Evolutionary conservation across 2,329 filamentous ascomycete species (phyloP).

Genomic region (Xylariales sp.): DNA sequence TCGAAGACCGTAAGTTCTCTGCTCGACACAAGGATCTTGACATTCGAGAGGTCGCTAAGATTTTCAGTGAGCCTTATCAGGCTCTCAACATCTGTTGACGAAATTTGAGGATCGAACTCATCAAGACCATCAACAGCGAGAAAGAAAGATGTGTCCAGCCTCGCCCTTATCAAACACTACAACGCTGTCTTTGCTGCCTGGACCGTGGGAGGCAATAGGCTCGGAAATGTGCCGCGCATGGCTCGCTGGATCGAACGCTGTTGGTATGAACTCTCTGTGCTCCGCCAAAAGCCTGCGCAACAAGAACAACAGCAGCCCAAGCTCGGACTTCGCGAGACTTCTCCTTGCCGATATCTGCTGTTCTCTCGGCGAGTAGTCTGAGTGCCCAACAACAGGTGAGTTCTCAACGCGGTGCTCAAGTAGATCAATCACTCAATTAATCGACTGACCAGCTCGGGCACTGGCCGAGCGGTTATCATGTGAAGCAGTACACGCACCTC

Average conservation of each 20-base stretch:
- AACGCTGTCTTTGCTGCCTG: slow-evolving; percentile 14
- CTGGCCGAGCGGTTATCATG: too few relatives aligned
- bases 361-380: slow-evolving; percentile 12
- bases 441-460: background rate
- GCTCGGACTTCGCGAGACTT: slow-evolving; percentile 17
- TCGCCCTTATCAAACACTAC: slow-evolving; percentile 6
- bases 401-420: too few relatives aligned
- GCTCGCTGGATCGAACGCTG: too few relatives aligned
- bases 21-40: slow-evolving; percentile 18
- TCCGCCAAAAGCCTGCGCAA: slow-evolving; percentile 15
- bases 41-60: slow-evolving; percentile 10
- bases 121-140: slow-evolving; percentile 19
- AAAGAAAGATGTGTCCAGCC: slow-evolving; percentile 14
- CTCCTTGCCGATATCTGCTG: slow-evolving; percentile 16
- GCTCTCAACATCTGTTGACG: slow-evolving; percentile 10
- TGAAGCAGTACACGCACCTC: slow-evolving; percentile 9
- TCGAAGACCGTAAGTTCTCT: slow-evolving; percentile 16
- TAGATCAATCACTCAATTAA: background rate
- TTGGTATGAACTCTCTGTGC: too few relatives aligned
- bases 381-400: slow-evolving; percentile 10
- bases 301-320: slow-evolving; percentile 16
- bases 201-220: slow-evolving; percentile 13
- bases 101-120: slow-evolving; percentile 19
- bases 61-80: slow-evolving; percentile 13
- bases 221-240: slow-evolving; percentile 8